These are phyloP conservation scores for Suhomyces sp. DNA, from an alignment of 805 yeast genomes.

Conservation along the genomic window DNA sequence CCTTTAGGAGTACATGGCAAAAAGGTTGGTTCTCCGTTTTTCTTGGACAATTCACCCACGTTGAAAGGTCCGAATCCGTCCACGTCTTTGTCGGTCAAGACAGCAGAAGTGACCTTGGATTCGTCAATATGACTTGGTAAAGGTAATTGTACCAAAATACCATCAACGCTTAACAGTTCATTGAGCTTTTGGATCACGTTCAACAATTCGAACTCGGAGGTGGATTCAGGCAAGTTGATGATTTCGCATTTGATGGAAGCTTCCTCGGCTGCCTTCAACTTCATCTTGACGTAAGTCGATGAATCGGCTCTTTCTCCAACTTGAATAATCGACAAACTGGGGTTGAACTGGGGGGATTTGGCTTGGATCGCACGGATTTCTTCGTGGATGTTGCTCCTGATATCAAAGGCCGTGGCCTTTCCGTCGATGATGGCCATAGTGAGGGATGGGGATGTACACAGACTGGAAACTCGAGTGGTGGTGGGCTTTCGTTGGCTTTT, in stretches of 20 bases:
- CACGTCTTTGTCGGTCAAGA: conserved; percentile 67
- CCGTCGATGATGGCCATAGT: conserved; percentile 45
- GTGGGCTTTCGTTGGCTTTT: conserved; percentile 3
- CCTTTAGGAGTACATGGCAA: conserved; percentile 88
- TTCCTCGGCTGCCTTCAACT: conserved; percentile 71
- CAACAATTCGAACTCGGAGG: conserved; percentile 56
- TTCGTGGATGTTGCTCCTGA: conserved; percentile 38
- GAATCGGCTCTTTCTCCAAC: conserved; percentile 79
- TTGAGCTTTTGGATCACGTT: conserved; percentile 56
- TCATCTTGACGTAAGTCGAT: conserved; percentile 78
- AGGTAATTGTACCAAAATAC: conserved; percentile 75
- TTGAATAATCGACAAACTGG: conserved; percentile 69
- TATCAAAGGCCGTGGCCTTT: conserved; percentile 41
- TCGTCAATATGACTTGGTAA: conserved; percentile 71
- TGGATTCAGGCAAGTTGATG: conserved; percentile 55
- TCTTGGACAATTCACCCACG: conserved; percentile 74
- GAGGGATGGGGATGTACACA: too few species aligned
- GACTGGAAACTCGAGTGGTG: too few species aligned
- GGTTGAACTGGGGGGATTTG: conserved; percentile 55
- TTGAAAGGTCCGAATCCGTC: conserved; percentile 82
- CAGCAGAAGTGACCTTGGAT: conserved; percentile 64
- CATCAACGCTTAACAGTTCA: conserved; percentile 60
- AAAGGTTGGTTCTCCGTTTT: conserved; percentile 67
- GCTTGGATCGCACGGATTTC: conserved; percentile 43
- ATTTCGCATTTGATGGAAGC: conserved; percentile 64